Base-by-base conservation (phyloP, 2,329 filamentous ascomycete genomes). In the Orbilia blumenaviensis region DNA sequence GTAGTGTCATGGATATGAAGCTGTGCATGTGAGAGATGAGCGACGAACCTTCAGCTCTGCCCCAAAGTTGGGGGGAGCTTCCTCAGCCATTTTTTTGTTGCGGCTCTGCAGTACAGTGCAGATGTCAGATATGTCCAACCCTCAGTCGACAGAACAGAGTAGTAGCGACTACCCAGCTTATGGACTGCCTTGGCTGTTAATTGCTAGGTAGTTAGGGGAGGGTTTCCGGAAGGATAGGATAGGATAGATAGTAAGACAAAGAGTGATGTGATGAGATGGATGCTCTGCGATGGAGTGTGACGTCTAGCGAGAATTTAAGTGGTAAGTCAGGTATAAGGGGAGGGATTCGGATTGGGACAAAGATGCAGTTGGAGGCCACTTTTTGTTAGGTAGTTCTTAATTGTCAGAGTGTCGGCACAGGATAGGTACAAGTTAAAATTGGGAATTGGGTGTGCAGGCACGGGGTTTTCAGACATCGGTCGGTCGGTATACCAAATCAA, bases 31-130 rank as follows among this genome's bases (percentile, higher is more conserved):
- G n/a, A 12, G 46, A 18, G 32, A 34, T 44, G 18, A 12, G 18
- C 12, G 82, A 83, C 79, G 54, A 46, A 93, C 93, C 91, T 96
- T 97, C 83, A 98, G 87, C 86, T 97, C 94, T 72, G 91, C 89
- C 84, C 94, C 94, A 84, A 98, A 97, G 81, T 92, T 92, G 82
- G 92, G 92, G 85, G 89, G 87, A 82, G 88, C 89, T 81, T 96
- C 93, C 84, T 92, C 88, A 10, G 42, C 42, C 84, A 76, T 76
- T 12, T 75, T 62, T n/a, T n/a, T n/a, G n/a, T n/a, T n/a, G n/a
- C n/a, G n/a, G n/a, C n/a, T n/a, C n/a, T n/a, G n/a, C n/a, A n/a
- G n/a, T n/a, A n/a, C n/a, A n/a, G n/a, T n/a, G n/a, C n/a, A n/a
- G n/a, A n/a, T n/a, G n/a, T n/a, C n/a, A n/a, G n/a, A n/a, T n/a